Percentiles rank a stretch among this genome's conserved stretches.
Conservation (phyloP, 2,329 filamentous ascomycete species). For the Acephala macrosclerotiorum region DNA sequence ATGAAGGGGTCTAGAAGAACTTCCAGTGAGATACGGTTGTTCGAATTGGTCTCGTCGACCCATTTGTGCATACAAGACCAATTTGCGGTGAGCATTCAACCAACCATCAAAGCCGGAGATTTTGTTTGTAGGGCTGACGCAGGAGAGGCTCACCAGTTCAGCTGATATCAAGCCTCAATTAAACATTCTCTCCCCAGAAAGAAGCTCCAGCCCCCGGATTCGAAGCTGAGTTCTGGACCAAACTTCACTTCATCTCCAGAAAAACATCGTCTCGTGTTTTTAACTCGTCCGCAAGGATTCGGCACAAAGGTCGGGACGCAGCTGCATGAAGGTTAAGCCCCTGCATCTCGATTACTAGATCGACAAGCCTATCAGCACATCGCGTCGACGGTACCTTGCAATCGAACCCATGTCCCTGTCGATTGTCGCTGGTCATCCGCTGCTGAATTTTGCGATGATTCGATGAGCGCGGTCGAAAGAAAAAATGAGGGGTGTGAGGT, state of each 20-base stretch:
- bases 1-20: neutral
- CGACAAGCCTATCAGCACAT: conserved; percentile 28
- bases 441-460: conserved; percentile 17
- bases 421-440: conserved; percentile 6
- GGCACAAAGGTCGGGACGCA: conserved; percentile 4
- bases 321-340: conserved; percentile 7
- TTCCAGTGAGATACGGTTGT: neutral
- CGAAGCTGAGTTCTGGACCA: neutral
- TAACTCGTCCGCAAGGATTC: neutral
- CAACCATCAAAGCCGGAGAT: neutral
- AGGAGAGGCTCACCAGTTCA: neutral
- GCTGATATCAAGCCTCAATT: conserved; percentile 6
- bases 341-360: conserved; percentile 19
- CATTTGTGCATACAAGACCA: neutral
- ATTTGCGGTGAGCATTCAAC: conserved; percentile 7
- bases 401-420: conserved; percentile 18
- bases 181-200: neutral
- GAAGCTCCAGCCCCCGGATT: neutral
- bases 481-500: conserved; percentile 6
- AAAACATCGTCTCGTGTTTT: neutral
- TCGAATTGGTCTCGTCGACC: neutral
- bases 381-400: conserved; percentile 9
- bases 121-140: conserved; percentile 13
- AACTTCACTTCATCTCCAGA: conserved; percentile 2
- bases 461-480: conserved; percentile 6